Evolutionary conservation across 176 grass and related monocot genomes (phyloP).

Genomic region (Lolium rigidum): DNA sequence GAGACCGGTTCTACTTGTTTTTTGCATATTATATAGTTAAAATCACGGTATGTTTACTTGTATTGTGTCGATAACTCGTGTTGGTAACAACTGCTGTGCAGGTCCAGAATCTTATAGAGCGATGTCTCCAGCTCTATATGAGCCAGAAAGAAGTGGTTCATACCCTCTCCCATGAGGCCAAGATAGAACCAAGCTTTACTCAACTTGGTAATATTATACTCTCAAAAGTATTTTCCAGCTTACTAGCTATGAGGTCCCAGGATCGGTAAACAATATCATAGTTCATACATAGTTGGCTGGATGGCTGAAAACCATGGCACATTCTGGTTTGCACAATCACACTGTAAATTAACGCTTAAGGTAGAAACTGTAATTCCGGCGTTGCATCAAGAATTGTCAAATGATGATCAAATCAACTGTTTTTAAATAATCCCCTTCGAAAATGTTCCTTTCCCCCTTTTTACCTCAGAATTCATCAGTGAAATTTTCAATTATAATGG

Average conservation of each 20-base stretch:
- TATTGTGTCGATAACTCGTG: not conserved
- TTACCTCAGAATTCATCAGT: not conserved
- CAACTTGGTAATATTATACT: slow-evolving; percentile 69
- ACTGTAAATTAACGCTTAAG: not conserved
- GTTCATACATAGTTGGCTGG: not conserved
- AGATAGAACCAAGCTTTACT: slow-evolving; percentile 93
- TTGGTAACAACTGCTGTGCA: slow-evolving; percentile 32
- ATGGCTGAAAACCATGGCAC: not conserved
- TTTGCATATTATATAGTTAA: not conserved
- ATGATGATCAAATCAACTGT: not conserved
- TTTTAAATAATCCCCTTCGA: not conserved
- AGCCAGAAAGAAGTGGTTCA: slow-evolving; percentile 85
- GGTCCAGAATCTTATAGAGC: slow-evolving; percentile 81
- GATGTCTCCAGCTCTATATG: slow-evolving; percentile 92
- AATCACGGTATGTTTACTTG: not conserved
- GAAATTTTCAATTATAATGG: not conserved
- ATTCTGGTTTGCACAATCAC: not conserved
- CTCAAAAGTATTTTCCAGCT: not conserved
- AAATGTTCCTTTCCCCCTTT: not conserved
- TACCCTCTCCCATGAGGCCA: slow-evolving; percentile 63
- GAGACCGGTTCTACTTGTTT: not conserved
- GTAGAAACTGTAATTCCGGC: not conserved
- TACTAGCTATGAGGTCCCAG: slow-evolving; percentile 14
- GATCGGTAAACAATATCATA: not conserved
- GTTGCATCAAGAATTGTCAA: not conserved